phyloP scores from a whole-genome alignment of 352 stramenopile genomes.

The Globisporangium echinulatum region DNA sequence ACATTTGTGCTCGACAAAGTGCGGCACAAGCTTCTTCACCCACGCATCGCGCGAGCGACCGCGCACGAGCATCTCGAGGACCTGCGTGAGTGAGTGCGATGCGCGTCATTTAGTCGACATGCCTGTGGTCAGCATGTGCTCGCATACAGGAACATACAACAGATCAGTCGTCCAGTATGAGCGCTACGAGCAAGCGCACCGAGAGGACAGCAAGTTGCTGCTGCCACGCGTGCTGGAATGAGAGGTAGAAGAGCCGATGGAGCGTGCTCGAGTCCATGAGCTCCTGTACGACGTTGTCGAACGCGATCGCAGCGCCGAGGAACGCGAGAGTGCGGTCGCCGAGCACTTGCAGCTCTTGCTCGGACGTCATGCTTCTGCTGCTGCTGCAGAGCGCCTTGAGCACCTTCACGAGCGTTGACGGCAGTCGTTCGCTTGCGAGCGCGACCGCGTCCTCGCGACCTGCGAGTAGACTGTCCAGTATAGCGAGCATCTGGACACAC shows the following conservation, averaged over 20 bases:
- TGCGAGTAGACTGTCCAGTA: conserved; percentile 23
- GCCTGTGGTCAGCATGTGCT: too few species aligned
- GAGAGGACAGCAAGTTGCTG: conserved; percentile 14
- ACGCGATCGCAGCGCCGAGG: conserved; percentile 23
- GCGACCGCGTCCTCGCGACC: conserved; percentile 21
- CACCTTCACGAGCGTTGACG: conserved; percentile 47
- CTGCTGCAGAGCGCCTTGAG: conserved; percentile 6
- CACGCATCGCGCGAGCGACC: conserved; percentile 8
- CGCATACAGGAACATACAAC: background rate
- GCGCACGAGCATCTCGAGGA: conserved; percentile 22
- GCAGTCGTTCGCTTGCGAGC: conserved; percentile 40
- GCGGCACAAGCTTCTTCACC: conserved; percentile 17
- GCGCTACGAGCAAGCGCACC: conserved; percentile 9
- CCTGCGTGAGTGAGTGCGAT: conserved; percentile 4
- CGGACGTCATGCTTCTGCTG: background rate
- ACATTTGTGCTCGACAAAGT: conserved; percentile 22
- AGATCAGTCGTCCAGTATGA: background rate
- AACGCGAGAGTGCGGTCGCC: conserved; percentile 21
- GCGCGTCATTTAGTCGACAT: too few species aligned
- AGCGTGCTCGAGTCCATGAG: conserved; percentile 38
- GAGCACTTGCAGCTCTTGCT: conserved; percentile 7
- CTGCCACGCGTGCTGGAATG: conserved; percentile 14
- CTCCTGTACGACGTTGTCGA: conserved; percentile 38
- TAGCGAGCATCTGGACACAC: conserved; percentile 16
- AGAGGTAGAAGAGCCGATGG: conserved; percentile 44